Evolutionary conservation across 495 filamentous ascomycete species (phyloP).

Genomic region (Tetracladium setigerum): DNA sequence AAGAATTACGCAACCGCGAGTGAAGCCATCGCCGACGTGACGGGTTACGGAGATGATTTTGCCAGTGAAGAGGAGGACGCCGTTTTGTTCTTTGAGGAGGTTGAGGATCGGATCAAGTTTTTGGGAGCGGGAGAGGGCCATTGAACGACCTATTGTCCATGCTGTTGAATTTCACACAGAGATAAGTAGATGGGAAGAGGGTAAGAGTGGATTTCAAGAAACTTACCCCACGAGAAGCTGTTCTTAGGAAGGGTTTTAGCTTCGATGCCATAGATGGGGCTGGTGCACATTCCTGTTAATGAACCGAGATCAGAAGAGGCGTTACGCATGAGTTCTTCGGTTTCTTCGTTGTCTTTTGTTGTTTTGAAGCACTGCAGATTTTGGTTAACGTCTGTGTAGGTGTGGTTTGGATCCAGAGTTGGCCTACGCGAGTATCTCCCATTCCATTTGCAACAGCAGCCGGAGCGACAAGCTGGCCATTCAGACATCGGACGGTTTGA

Average conservation of each 20-base stretch:
- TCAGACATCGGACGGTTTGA: constrained; percentile 47
- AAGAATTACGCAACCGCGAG: constrained; percentile 16
- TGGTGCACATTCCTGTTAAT: constrained; percentile 25
- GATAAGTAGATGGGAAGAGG: background rate
- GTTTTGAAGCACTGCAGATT: constrained; percentile 23
- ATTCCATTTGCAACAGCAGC: constrained; percentile 28
- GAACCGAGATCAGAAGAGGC: constrained; percentile 12
- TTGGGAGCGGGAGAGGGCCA: constrained; percentile 31
- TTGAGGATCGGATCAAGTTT: constrained; percentile 34
- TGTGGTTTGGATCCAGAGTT: background rate
- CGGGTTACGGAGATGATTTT: constrained; percentile 20
- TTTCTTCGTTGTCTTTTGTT: constrained; percentile 10
- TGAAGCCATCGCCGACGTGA: constrained; percentile 17
- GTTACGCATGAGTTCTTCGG: constrained; percentile 18
- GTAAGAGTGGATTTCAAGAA: background rate
- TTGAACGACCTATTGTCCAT: constrained; percentile 37
- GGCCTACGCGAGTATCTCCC: constrained; percentile 35
- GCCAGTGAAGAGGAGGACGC: constrained; percentile 17
- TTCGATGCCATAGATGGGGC: constrained; percentile 14
- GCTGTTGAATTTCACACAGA: constrained; percentile 13
- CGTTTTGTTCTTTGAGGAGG: constrained; percentile 33
- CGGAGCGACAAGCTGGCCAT: constrained; percentile 22
- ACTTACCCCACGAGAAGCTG: constrained; percentile 15
- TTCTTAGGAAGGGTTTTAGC: constrained; percentile 16
- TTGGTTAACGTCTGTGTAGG: background rate